phyloP scores from a whole-genome alignment of 2,329 filamentous ascomycete genomes.

The Sporothrix pseudoabietina region DNA sequence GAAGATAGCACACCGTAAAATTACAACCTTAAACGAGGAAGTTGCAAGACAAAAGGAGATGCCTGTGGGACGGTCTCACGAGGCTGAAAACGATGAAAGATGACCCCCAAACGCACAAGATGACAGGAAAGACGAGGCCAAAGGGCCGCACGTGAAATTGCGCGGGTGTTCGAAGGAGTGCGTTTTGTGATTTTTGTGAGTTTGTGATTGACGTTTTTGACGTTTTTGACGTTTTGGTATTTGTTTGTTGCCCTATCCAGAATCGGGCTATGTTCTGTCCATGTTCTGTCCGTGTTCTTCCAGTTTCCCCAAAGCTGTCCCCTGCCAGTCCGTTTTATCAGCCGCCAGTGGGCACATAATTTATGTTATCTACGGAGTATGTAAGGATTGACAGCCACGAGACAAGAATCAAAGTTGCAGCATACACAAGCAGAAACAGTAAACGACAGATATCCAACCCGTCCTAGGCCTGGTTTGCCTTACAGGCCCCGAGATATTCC shows the following conservation, averaged over 20 bases:
- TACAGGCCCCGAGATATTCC: neutral
- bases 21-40: neutral
- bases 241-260: neutral
- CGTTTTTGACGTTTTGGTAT: neutral
- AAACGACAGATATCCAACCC: neutral
- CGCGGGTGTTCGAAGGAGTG: neutral
- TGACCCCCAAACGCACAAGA: neutral
- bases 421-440: neutral
- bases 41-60: conserved; percentile 10
- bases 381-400: neutral
- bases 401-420: conserved; percentile 6
- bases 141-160: conserved; percentile 10
- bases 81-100: neutral
- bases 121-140: neutral
- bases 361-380: too few relatives aligned
- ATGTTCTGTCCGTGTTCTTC: neutral
- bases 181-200: neutral
- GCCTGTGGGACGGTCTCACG: neutral
- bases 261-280: neutral
- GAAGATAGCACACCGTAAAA: neutral
- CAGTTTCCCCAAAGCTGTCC: neutral
- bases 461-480: neutral
- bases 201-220: neutral
- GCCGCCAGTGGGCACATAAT: neutral
- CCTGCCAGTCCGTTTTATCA: conserved; percentile 2